These are phyloP conservation scores for Pythium utonaiense DNA, from an alignment of 352 stramenopile species.

Conservation along the genomic window DNA sequence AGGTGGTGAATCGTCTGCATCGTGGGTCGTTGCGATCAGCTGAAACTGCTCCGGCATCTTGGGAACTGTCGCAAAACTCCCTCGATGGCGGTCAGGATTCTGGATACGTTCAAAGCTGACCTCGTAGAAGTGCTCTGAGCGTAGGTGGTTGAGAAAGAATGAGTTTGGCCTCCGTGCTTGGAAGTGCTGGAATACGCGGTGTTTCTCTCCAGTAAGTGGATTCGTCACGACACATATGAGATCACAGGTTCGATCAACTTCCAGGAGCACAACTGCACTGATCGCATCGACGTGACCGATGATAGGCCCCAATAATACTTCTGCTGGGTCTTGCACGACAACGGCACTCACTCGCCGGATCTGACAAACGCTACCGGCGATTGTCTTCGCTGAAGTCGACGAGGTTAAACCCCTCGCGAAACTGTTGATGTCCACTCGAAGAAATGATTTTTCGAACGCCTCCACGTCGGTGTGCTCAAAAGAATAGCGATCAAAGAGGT, in stretches of 20 bases:
- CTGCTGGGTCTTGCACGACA: slow-evolving; percentile 12
- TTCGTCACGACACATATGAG: slow-evolving; percentile 56
- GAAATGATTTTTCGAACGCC: slow-evolving; percentile 28
- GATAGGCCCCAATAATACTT: slow-evolving; percentile 61
- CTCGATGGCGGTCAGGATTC: slow-evolving; percentile 26
- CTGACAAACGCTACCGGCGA: neutral
- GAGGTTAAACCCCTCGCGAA: neutral
- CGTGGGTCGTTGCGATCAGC: slow-evolving; percentile 24
- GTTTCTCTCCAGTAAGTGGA: slow-evolving; percentile 37
- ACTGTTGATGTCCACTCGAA: slow-evolving; percentile 19
- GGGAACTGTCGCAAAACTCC: slow-evolving; percentile 47
- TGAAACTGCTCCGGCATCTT: slow-evolving; percentile 31
- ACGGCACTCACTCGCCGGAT: slow-evolving; percentile 8
- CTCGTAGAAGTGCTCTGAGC: slow-evolving; percentile 52
- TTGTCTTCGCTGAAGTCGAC: slow-evolving; percentile 3
- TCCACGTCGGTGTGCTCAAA: slow-evolving; percentile 39
- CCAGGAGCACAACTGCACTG: slow-evolving; percentile 57
- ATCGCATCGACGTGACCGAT: slow-evolving; percentile 62
- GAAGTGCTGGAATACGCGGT: slow-evolving; percentile 52
- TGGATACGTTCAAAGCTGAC: slow-evolving; percentile 45
- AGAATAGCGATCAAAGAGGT: slow-evolving; percentile 43
- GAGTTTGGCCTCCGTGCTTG: slow-evolving; percentile 37
- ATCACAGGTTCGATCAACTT: slow-evolving; percentile 53
- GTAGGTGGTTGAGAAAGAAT: slow-evolving; percentile 65
- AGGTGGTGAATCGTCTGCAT: neutral